Evolutionary conservation across 805 yeast genomes (phyloP).

Genomic region (Metschnikowia bowlesiae): DNA sequence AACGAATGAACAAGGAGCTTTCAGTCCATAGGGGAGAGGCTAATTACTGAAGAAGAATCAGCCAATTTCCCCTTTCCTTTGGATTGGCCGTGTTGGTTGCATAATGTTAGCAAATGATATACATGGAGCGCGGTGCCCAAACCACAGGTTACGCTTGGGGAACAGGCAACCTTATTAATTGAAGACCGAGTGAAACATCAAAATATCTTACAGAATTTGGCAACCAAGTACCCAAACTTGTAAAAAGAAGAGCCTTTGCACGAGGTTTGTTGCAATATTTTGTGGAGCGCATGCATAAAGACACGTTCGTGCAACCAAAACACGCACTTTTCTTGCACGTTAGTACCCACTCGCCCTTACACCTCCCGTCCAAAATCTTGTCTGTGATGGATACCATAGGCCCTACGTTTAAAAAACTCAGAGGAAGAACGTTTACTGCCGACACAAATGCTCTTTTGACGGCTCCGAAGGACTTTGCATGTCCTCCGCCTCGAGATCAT

Average conservation of each 20-base stretch:
- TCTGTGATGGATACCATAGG: conserved; percentile 14
- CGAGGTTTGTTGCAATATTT: not conserved
- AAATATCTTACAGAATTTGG: not conserved
- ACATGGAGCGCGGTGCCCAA: not conserved
- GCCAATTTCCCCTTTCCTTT: too few relatives aligned
- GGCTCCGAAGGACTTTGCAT: conserved; percentile 3
- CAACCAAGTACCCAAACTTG: not conserved
- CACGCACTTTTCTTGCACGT: conserved; percentile 5
- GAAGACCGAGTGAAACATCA: not conserved
- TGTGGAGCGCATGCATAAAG: not conserved
- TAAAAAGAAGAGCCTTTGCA: too few relatives aligned
- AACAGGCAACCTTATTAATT: not conserved
- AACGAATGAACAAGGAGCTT: too few relatives aligned
- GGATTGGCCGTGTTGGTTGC: too few relatives aligned
- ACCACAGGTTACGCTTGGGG: not conserved
- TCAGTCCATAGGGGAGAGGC: too few relatives aligned
- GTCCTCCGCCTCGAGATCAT: conserved; percentile 6
- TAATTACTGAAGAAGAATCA: too few relatives aligned
- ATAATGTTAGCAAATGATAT: not conserved
- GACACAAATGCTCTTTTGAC: conserved; percentile 13
- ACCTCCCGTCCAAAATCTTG: not conserved
- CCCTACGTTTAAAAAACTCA: conserved; percentile 20
- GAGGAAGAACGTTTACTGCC: conserved; percentile 23
- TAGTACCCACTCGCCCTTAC: conserved; percentile 1
- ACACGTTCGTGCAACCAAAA: not conserved